Evolutionary conservation across 2,329 filamentous ascomycete species (phyloP).

Genomic region (Botrytis deweyae): DNA sequence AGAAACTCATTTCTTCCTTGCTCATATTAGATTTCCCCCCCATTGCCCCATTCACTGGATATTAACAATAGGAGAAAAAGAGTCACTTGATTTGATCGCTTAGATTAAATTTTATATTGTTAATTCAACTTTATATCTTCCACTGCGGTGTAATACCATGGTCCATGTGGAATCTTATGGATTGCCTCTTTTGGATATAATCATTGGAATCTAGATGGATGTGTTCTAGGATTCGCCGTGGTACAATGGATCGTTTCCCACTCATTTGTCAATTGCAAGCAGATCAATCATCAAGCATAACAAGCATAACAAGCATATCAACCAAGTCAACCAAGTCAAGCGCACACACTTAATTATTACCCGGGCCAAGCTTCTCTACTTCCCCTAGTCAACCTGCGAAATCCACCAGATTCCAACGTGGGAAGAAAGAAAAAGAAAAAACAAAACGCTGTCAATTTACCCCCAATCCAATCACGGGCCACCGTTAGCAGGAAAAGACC

Average conservation of each 20-base stretch:
- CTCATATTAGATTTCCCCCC: not conserved
- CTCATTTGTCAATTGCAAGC: not conserved
- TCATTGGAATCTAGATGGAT: not conserved
- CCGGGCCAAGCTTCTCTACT: not conserved
- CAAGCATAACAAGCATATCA: not conserved
- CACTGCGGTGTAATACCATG: not conserved
- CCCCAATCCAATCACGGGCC: not conserved
- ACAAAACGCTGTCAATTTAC: not conserved
- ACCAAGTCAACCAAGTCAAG: not conserved
- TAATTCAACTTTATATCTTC: not conserved
- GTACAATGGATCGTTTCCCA: not conserved
- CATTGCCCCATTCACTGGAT: not conserved
- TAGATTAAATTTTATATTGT: not conserved
- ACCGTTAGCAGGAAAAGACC: not conserved
- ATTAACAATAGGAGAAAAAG: conserved; percentile 4
- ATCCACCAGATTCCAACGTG: not conserved
- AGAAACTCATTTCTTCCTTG: not conserved
- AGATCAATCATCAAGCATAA: not conserved
- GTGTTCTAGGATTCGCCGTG: not conserved
- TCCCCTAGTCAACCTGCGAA: conserved; percentile 5
- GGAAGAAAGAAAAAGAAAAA: not conserved
- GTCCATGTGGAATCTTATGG: not conserved
- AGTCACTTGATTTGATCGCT: not conserved
- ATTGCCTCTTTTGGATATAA: not conserved
- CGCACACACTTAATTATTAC: not conserved